Conservation (phyloP, 768 basidiomycete species). For the Brasilioporus rufonigricans region DNA sequence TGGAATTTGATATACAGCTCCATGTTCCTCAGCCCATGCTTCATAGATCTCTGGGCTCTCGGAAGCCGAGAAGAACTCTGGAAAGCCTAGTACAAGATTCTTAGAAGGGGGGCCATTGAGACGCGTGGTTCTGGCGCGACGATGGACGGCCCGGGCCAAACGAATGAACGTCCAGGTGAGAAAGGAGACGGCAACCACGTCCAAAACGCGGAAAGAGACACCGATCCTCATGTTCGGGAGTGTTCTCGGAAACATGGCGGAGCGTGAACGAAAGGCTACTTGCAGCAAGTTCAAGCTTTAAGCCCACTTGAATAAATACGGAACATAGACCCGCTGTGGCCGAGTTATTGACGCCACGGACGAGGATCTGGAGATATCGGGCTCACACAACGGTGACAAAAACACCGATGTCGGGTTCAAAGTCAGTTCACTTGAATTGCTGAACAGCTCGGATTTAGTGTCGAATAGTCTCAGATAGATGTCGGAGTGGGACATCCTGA, state of each 20-base stretch:
- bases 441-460: not conserved
- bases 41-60: conserved; percentile 41
- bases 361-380: too few relatives aligned
- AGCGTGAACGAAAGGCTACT: too few relatives aligned
- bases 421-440: too few relatives aligned
- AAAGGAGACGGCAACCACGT: conserved; percentile 12
- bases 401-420: too few relatives aligned
- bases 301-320: too few relatives aligned
- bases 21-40: conserved; percentile 46
- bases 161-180: conserved; percentile 17
- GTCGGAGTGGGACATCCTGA: too few relatives aligned
- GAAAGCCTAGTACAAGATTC: conserved; percentile 43
- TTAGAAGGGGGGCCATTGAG: conserved; percentile 43
- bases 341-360: too few relatives aligned
- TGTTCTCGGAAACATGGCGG: not conserved
- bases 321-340: too few relatives aligned
- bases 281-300: too few relatives aligned
- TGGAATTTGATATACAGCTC: conserved; percentile 44
- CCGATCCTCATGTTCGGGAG: not conserved
- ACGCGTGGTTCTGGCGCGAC: conserved; percentile 28
- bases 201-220: conserved; percentile 4
- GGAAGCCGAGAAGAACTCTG: conserved; percentile 25
- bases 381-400: too few relatives aligned
- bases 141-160: conserved; percentile 5
- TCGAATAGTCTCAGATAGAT: too few relatives aligned